Evolutionary conservation across 805 yeast genomes (phyloP), one percentile per base, ranked within the genome.

Genomic region (Ogataea pilisensis): DNA sequence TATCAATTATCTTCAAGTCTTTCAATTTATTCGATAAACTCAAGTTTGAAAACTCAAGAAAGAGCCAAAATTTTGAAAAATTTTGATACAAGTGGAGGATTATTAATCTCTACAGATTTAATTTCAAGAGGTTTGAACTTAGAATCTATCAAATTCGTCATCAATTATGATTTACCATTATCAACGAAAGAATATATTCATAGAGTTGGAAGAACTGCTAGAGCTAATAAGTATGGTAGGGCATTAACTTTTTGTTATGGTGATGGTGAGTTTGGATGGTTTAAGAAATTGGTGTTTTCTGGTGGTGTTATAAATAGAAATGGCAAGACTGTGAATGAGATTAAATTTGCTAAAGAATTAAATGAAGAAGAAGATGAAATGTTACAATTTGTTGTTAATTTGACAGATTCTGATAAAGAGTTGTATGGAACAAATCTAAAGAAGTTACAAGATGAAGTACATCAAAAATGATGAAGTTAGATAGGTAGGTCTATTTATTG

Each of bases 81-180:
- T 6, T 90, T 93, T 55, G 68, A 76, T 12, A 53, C 58, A 2
- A 33, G 49, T 12, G 80, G 79, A 14, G 68, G 73, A 1, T 65
- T 78, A 35, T 68, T 76, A 60, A 81, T 75, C 44, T 89, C 87
- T 20, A 93, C 99, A 0, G 99, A 93, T 65, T 70, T 93, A 52
- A 84, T 93, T 61, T 85, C 97, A n/a, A 80, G 99, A 65, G 99
- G 99, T 67, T 76, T 93, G 37, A 96, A 91, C 64, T 73, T 93
- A 34, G 64, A 73, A 13, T 71, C 78, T 3, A 76, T 93, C 36
- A 71, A 77, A 33, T 76, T 78, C 46, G 96, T 93, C 11, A 67
- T 93, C 38, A 93, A 93, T 63, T 93, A 93, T 61, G 98, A 93
- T 57, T 62, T 89, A 40, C 99, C 99, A 18, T 72, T 78, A 20